These are phyloP conservation scores for Dioscorea dumetorum DNA, from an alignment of 106 monocot genomes.

Conservation along the genomic window DNA sequence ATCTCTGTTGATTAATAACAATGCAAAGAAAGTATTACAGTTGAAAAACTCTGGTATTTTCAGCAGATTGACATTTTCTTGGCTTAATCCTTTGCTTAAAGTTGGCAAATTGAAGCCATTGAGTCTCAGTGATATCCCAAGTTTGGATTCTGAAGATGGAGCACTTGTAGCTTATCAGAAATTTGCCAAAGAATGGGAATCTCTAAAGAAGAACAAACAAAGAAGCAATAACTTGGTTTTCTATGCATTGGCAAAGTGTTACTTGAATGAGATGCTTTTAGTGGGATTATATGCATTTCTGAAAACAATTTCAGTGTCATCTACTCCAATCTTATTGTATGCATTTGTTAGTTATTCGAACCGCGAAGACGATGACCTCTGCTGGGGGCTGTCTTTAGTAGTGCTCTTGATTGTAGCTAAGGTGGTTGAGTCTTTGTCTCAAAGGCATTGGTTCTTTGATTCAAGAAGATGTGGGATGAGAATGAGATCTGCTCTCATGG, in stretches of 20 bases:
- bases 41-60: slow-evolving; percentile 24
- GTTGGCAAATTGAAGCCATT: slow-evolving; percentile 50
- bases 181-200: slow-evolving; percentile 42
- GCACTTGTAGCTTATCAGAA: slow-evolving; percentile 36
- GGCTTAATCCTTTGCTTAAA: slow-evolving; percentile 65
- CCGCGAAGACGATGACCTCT: slow-evolving; percentile 15
- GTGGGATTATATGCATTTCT: slow-evolving; percentile 60
- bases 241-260: slow-evolving; percentile 47
- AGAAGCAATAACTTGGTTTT: slow-evolving; percentile 28
- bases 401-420: slow-evolving; percentile 28
- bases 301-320: slow-evolving; percentile 25
- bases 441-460: slow-evolving; percentile 77
- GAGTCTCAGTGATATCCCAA: slow-evolving; percentile 45
- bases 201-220: slow-evolving; percentile 15
- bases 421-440: slow-evolving; percentile 65
- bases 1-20: slow-evolving; percentile 30
- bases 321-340: slow-evolving; percentile 45
- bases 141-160: slow-evolving; percentile 45
- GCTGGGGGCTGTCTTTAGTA: slow-evolving; percentile 29
- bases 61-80: slow-evolving; percentile 68
- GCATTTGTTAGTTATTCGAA: slow-evolving; percentile 52
- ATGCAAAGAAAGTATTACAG: slow-evolving; percentile 7
- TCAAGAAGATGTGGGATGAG: slow-evolving; percentile 61
- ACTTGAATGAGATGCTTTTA: slow-evolving; percentile 43
- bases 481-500: slow-evolving; percentile 68